A percentile compares a stretch with the other conserved stretches of the same genome.
phyloP scores from a whole-genome alignment of 2,329 filamentous ascomycete species.

The Botrytis aclada region DNA sequence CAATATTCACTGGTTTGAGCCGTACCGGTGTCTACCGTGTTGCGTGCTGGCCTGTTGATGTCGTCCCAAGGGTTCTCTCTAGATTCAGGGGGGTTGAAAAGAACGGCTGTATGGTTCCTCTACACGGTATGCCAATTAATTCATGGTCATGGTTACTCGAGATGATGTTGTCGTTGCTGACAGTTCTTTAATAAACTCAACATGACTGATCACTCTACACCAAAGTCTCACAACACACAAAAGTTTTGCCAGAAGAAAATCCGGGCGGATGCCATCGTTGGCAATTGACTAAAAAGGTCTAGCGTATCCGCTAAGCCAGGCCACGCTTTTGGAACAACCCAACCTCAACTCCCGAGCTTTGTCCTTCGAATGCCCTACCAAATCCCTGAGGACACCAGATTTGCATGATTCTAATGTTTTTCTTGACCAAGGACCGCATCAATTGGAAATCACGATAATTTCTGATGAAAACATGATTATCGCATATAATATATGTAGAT shows the following conservation, averaged over 20 bases:
- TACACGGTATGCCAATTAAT: no score
- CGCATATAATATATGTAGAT: background rate
- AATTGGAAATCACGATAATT: slow-evolving; percentile 3
- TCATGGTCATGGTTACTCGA: no score
- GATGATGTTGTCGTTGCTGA: background rate
- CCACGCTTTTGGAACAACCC: slow-evolving; percentile 10
- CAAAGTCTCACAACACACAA: slow-evolving; percentile 8
- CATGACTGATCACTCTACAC: background rate
- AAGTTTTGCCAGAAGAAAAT: slow-evolving; percentile 14
- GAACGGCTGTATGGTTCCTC: background rate
- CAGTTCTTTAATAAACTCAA: background rate
- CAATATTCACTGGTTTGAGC: background rate
- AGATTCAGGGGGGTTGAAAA: slow-evolving; percentile 19
- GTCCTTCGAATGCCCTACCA: slow-evolving; percentile 3
- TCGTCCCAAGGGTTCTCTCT: background rate
- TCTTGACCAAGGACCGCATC: background rate
- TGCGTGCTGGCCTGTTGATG: slow-evolving; percentile 3
- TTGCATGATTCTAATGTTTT: background rate
- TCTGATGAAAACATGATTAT: background rate
- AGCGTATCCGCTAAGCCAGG: slow-evolving; percentile 19
- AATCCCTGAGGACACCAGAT: background rate
- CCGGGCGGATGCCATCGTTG: slow-evolving; percentile 17
- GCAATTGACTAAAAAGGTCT: slow-evolving; percentile 10
- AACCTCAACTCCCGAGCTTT: slow-evolving; percentile 15
- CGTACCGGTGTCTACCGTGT: background rate